Percentiles rank a stretch among this genome's conserved stretches.
phyloP scores from a whole-genome alignment of 805 yeast species.

The Myxozyma mucilagina region DNA sequence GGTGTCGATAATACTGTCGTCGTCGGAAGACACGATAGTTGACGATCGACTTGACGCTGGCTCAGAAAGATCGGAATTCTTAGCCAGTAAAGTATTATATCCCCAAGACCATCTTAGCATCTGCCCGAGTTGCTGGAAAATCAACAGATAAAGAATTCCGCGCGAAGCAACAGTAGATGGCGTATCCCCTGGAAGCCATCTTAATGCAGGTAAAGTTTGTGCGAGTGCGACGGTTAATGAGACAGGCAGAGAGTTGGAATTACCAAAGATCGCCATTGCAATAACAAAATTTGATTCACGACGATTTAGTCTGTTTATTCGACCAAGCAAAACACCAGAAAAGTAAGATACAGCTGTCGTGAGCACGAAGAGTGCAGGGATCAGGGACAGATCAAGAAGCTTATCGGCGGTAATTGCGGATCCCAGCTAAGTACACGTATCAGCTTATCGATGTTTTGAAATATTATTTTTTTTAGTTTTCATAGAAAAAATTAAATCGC shows the following conservation, averaged over 20 bases:
- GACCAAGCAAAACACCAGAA: conserved; percentile 60
- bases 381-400: conserved; percentile 74
- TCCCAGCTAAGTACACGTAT: conserved; percentile 43
- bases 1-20: background rate
- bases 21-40: background rate
- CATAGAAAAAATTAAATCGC: conserved; percentile 28
- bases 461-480: too few relatives aligned
- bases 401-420: conserved; percentile 69
- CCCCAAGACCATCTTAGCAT: conserved; percentile 73
- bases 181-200: conserved; percentile 57
- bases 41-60: conserved; percentile 1
- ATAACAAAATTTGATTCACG: conserved; percentile 88
- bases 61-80: background rate
- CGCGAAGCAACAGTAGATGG: conserved; percentile 61
- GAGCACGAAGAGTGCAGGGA: conserved; percentile 80
- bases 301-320: conserved; percentile 57
- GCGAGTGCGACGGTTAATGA: conserved; percentile 75
- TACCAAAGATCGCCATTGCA: conserved; percentile 96
- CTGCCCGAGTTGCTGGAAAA: conserved; percentile 69
- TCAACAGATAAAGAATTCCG: conserved; percentile 59
- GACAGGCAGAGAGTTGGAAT: conserved; percentile 92
- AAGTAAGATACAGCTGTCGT: conserved; percentile 74
- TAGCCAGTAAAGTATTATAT: conserved; percentile 56
- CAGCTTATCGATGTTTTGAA: too few relatives aligned
- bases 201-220: conserved; percentile 56